Base-by-base conservation (phyloP, 2,329 filamentous ascomycete genomes). In the Penicillium occitanis region DNA sequence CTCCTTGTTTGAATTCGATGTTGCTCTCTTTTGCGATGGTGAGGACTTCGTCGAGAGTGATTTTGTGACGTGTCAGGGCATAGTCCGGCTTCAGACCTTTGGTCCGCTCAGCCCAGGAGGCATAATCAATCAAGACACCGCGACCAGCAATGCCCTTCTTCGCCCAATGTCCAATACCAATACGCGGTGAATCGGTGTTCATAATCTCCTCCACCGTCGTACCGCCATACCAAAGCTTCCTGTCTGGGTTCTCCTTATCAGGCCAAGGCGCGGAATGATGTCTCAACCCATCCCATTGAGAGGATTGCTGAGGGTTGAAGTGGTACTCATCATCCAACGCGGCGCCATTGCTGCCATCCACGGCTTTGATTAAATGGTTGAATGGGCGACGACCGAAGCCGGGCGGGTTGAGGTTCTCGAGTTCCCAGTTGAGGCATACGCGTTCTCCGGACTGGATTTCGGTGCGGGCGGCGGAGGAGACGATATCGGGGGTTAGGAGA, bases 351-450 rank as follows among this genome's bases (percentile, higher is more conserved):
- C 70, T 86, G 78, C 69, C 78, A 73, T 69, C 68, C 3, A 81
- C 71, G 69, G 73, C 75, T 72, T 85, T 84, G 72, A 87, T 85
- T 44, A 80, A 77, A 68, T 87, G 85, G 51, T 83, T 75, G 64
- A 83, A 83, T 3, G 81, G 78, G 53, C 82, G 82, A 13, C 86
- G 80, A 44, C 80, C 80, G 69, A 87, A 86, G 58, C 83, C 76
- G 63, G 77, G 75, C 13, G 73, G 74, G n/a, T 85, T 83, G 1
- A 87, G 75, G 70, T 87, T 87, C 59, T 82, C 81, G 46, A 88
- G 74, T 33, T 84, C 81, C 86, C 86, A 88, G 44, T 84, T 84
- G 28, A 88, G 74, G 60, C 83, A 83, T 25, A 87, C 81, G 28
- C 85, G 80, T 57, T 80, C 78, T 22, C 86, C 86, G 0, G 81